Base-by-base conservation (phyloP, 2,329 filamentous ascomycete genomes). In the Fusarium sp. region DNA sequence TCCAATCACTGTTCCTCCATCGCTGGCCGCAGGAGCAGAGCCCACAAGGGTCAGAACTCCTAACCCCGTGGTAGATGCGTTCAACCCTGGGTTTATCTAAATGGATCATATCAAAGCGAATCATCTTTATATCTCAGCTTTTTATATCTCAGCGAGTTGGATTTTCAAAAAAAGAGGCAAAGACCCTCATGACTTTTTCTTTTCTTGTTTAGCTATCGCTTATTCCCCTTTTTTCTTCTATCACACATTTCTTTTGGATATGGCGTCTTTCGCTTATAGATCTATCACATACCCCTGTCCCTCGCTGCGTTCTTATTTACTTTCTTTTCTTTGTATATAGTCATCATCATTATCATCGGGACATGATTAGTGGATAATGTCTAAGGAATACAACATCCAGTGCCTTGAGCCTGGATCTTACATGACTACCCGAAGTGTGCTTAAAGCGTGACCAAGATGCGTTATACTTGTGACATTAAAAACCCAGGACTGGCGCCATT, bases 1-100 rank as follows among this genome's bases (percentile, higher is more conserved):
- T 26, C 78, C 79, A 7, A 72, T 80, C 12, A 79, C 79, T 10
- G 60, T 81, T 16, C 74, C 81, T 16, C 73, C 81, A 5, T 75
- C 78, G 12, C 42, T 53, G 10, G 67, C 33, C 30, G 24, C 54
- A 2, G 53, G 67, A 24, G 12, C 66, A 24, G 67, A 75, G 15
- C 22, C 59, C 7, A 63, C 55, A 10, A 70, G 58, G 45, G 50
- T 54, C 11, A 70, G 65, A 47, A 78, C 74, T 26, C 73, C 73
- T 6, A 75, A 71, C 22, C 67, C 70, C 5, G 73, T 73, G 41
- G 76, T 77, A 28, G 75, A 78, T 61, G 67, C 62, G 20, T 76
- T 72, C 39, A 78, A 72, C 47, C 76, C 76, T 7, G 73, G 76
- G 3, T 78, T 78, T 50, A 78, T 78, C 44, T 78, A 59, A 48